Evolutionary conservation across 1,284 basidiomycete genomes (phyloP).

Genomic region (Apiotrichum sp.): DNA sequence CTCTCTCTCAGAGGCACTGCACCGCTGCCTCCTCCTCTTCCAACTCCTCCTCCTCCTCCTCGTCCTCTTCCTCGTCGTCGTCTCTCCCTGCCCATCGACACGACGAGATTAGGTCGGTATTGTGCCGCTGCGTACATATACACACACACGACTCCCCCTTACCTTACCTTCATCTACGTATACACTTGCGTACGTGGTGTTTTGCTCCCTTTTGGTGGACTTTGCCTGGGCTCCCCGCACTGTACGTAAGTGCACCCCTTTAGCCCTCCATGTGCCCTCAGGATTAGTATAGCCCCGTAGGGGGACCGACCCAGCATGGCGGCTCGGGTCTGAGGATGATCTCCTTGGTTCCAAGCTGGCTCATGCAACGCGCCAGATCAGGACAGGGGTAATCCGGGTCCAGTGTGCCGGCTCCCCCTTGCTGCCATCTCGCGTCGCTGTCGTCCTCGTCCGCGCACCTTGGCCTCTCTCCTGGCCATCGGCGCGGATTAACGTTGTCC

Average conservation of each 20-base stretch:
- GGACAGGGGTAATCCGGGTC: background rate
- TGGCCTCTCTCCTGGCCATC: background rate
- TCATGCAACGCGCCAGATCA: background rate
- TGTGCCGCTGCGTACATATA: too few relatives aligned
- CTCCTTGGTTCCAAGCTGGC: background rate
- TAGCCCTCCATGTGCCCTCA: background rate
- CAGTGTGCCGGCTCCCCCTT: background rate
- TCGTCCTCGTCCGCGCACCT: background rate
- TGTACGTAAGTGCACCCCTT: background rate
- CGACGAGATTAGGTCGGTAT: too few relatives aligned
- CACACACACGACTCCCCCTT: too few relatives aligned
- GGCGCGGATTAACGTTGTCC: too few relatives aligned
- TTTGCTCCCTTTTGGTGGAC: too few relatives aligned
- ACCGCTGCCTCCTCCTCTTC: too few relatives aligned
- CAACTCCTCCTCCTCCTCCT: too few relatives aligned
- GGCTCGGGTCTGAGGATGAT: slow-evolving; percentile 1
- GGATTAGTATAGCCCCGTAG: background rate
- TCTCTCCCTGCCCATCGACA: too few relatives aligned
- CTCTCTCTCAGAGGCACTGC: background rate
- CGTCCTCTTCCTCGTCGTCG: too few relatives aligned
- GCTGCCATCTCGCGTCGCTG: background rate
- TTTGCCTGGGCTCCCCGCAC: background rate
- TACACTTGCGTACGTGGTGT: too few relatives aligned
- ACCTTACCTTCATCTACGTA: too few relatives aligned
- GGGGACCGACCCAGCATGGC: background rate